phyloP scores from a whole-genome alignment of 805 yeast species.

The Candida qinlingensis region DNA sequence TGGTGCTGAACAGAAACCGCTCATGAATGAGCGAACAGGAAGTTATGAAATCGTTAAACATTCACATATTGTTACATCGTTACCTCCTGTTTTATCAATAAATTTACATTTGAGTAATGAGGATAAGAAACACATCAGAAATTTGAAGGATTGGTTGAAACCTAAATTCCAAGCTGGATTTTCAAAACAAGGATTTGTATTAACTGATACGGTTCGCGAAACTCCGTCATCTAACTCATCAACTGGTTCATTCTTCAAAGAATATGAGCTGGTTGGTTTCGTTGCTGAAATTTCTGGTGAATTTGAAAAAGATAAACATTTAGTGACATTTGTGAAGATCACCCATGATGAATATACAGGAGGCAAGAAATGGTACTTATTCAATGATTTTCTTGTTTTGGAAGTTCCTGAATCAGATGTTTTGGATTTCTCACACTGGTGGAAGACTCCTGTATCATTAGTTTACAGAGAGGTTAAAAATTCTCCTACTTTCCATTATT shows the following conservation, averaged over 20 bases:
- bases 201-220: constrained; percentile 8
- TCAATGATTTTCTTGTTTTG: constrained; percentile 87
- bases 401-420: constrained; percentile 75
- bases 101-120: constrained; percentile 51
- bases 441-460: constrained; percentile 80
- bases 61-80: constrained; percentile 41
- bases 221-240: neutral
- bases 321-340: constrained; percentile 51
- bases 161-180: constrained; percentile 51
- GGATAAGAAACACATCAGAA: constrained; percentile 48
- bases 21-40: constrained; percentile 48
- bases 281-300: constrained; percentile 53
- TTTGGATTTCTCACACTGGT: constrained; percentile 59
- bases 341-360: constrained; percentile 2
- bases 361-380: constrained; percentile 61
- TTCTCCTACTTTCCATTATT: constrained; percentile 40
- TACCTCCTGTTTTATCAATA: constrained; percentile 62
- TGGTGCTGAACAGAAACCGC: constrained; percentile 42
- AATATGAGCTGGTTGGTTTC: constrained; percentile 62
- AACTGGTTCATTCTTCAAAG: constrained; percentile 22
- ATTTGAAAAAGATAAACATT: constrained; percentile 47
- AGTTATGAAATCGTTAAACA: constrained; percentile 51
- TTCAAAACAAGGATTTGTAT: constrained; percentile 21
- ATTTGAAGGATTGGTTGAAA: constrained; percentile 52
- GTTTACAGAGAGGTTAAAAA: constrained; percentile 50